phyloP scores from a whole-genome alignment of 2,329 filamentous ascomycete species.

The Aspergillus calidoustus region DNA sequence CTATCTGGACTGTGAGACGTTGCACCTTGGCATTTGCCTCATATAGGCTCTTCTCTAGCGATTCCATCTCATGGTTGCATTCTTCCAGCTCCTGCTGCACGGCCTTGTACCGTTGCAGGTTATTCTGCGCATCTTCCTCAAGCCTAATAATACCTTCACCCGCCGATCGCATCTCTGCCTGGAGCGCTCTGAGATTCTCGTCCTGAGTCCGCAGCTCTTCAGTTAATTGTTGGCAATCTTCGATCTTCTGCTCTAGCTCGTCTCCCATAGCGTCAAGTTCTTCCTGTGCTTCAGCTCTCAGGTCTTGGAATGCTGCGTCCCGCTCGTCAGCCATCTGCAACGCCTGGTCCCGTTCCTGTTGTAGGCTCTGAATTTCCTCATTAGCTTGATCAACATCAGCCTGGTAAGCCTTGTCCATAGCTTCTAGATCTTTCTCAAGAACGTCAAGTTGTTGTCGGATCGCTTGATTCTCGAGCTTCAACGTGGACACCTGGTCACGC shows the following conservation, averaged over 20 bases:
- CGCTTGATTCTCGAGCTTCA: constrained; percentile 88
- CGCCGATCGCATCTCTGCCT: constrained; percentile 90
- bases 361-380: constrained; percentile 77
- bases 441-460: constrained; percentile 81
- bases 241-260: constrained; percentile 73
- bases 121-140: constrained; percentile 85
- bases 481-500: constrained; percentile 82
- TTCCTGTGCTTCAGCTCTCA: constrained; percentile 63
- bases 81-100: constrained; percentile 83
- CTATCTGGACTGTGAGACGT: constrained; percentile 84
- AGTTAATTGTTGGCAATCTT: constrained; percentile 71
- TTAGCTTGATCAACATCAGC: constrained; percentile 79
- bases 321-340: constrained; percentile 72
- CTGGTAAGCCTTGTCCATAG: constrained; percentile 72
- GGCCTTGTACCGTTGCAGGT: constrained; percentile 76
- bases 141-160: constrained; percentile 84
- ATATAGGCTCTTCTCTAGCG: constrained; percentile 79
- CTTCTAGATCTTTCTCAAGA: constrained; percentile 78
- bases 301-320: constrained; percentile 54
- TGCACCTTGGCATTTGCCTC: constrained; percentile 89
- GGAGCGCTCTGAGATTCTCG: constrained; percentile 89
- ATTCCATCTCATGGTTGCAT: constrained; percentile 83
- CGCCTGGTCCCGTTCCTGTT: constrained; percentile 85
- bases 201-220: constrained; percentile 74
- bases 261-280: constrained; percentile 62